These are phyloP conservation scores for Globisporangium ultimum DNA, from an alignment of 352 stramenopile species.

Conservation along the genomic window DNA sequence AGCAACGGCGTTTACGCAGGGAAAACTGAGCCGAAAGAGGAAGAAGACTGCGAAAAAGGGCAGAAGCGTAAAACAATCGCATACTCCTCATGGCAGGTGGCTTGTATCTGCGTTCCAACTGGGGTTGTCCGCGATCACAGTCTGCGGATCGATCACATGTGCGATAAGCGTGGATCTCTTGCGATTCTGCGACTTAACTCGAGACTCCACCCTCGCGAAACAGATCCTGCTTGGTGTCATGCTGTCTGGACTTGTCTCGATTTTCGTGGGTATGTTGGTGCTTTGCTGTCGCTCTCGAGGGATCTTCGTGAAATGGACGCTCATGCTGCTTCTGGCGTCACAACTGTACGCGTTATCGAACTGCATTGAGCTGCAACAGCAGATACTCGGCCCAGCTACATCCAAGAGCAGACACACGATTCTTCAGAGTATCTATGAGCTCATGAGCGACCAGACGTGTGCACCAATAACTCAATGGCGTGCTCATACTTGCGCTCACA, in stretches of 20 bases:
- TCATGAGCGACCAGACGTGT: slow-evolving; percentile 21
- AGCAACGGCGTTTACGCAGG: not conserved
- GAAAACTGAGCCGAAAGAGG: not conserved
- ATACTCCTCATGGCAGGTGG: not conserved
- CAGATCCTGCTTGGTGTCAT: slow-evolving; percentile 8
- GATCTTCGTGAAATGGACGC: slow-evolving; percentile 24
- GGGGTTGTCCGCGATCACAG: slow-evolving; percentile 2
- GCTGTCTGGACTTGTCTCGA: slow-evolving; percentile 3
- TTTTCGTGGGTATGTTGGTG: slow-evolving; percentile 9
- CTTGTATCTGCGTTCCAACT: slow-evolving; percentile 1
- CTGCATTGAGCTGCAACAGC: slow-evolving; percentile 5
- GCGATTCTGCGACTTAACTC: slow-evolving; percentile 18
- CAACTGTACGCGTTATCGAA: slow-evolving; percentile 21
- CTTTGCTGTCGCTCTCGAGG: slow-evolving; percentile 17
- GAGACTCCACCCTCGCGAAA: not conserved
- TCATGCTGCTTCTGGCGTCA: slow-evolving; percentile 23
- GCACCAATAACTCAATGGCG: slow-evolving; percentile 9
- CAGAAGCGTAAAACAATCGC: not conserved
- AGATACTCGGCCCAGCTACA: not conserved
- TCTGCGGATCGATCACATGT: slow-evolving; percentile 12
- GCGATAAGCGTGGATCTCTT: slow-evolving; percentile 22
- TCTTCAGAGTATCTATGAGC: slow-evolving; percentile 18
- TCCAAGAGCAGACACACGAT: not conserved
- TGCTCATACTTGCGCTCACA: slow-evolving; percentile 12
- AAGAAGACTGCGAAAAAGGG: not conserved